These are phyloP conservation scores for Moniliella sp. DNA, from an alignment of 1,284 basidiomycete genomes.

Conservation along the genomic window DNA sequence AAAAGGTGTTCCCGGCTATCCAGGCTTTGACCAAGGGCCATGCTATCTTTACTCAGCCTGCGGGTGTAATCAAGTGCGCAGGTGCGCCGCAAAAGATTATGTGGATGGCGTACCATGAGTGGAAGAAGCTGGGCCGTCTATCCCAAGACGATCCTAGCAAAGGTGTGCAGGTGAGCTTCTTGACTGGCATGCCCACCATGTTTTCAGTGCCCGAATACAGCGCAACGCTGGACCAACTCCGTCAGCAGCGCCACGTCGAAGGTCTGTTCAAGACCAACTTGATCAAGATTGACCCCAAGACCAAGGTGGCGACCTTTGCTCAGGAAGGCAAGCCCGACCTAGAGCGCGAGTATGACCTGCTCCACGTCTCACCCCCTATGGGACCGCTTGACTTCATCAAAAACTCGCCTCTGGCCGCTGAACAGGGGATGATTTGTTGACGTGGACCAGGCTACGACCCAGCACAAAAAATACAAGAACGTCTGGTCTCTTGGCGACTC, in stretches of 20 bases:
- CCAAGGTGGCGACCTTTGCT: too few relatives aligned
- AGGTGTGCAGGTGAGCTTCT: constrained; percentile 52
- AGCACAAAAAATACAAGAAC: constrained; percentile 59
- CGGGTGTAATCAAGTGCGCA: constrained; percentile 81
- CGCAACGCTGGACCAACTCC: too few relatives aligned
- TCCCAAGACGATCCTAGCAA: too few relatives aligned
- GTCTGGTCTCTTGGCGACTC: constrained; percentile 78
- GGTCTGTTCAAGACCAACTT: too few relatives aligned
- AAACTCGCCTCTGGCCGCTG: constrained; percentile 37
- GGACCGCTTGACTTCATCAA: constrained; percentile 64
- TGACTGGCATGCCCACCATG: constrained; percentile 72
- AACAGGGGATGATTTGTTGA: constrained; percentile 46
- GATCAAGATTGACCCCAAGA: too few relatives aligned
- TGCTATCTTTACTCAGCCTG: constrained; percentile 81
- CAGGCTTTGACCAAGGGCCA: constrained; percentile 52
- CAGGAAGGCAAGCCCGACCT: too few relatives aligned
- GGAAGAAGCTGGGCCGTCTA: constrained; percentile 15
- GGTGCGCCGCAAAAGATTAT: constrained; percentile 45
- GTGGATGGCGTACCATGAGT: constrained; percentile 24
- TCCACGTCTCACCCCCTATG: too few relatives aligned
- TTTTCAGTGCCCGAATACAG: constrained; percentile 52
- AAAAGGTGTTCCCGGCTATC: constrained; percentile 19
- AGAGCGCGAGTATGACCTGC: too few relatives aligned
- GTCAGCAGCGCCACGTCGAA: too few relatives aligned
- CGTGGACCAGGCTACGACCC: constrained; percentile 57